Base-by-base conservation (phyloP, 768 basidiomycete genomes). In the Psilocybe subaeruginosa region DNA sequence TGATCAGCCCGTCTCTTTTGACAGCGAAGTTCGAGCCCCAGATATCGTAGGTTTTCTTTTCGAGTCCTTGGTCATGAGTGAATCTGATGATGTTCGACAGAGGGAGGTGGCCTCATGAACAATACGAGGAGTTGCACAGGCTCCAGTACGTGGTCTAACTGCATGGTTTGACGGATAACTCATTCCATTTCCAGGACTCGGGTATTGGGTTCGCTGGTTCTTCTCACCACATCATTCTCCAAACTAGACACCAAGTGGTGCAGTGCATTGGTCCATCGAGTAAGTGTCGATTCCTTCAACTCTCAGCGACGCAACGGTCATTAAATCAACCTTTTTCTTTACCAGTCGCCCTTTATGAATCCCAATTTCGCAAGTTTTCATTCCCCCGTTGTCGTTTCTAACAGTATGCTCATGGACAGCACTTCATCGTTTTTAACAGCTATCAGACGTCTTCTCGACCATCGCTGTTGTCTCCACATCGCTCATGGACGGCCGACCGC, bases 161-260 rank as follows among this genome's bases (percentile, higher is more conserved):
- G 2, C 8, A 7, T 1, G 19, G 12, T 29, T 35, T 6, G 39
- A 12, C 30, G 33, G 19, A 19, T 23, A 33, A 35, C n/a, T 46
- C 29, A 30, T 47, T 5, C 27, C 29, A 6, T 19, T 6, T 23
- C 23, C 14, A 78, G 77, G 50, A 66, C 64, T 27, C 72, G 73
- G 43, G 59, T 77, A 14, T 61, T 79, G 5, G 73, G 71, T 0
- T 71, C 74, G 6, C 68, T 81, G 4, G 69, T 72, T 1, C 66
- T 82, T 9, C 69, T 82, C 16, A 74, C 70, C 33, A 74, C 76
- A 14, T 75, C 79, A 7, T 79, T 82, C 57, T 66, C 73, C 1
- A 77, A 76, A 33, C 66, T 81, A 11, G 77, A 80, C 64, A 68
- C 75, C 3, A 76, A 73, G 41, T 81, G 80, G 79, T 81, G 80